Percentiles rank a stretch among this genome's conserved stretches.
Conservation (phyloP, 192 early-diverging fungal species). For the Backusella circina region DNA sequence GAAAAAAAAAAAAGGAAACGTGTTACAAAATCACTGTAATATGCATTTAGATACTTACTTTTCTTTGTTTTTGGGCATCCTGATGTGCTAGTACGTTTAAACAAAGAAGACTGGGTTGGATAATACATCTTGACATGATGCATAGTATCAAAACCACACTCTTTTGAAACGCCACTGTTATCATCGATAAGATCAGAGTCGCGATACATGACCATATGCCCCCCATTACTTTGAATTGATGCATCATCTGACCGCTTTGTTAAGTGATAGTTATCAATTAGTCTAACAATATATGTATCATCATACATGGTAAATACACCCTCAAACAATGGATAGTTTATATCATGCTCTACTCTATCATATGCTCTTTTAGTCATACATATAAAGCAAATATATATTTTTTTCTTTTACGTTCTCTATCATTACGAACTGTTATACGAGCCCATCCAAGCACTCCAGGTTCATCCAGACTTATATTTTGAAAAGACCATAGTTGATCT, state of each 20-base stretch:
- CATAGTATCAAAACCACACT: constrained; percentile 17
- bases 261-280: constrained; percentile 45
- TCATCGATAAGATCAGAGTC: constrained; percentile 51
- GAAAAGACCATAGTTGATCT: constrained; percentile 15
- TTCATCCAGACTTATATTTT: constrained; percentile 34
- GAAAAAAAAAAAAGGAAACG: too few relatives aligned
- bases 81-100: background rate
- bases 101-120: background rate
- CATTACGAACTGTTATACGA: constrained; percentile 42
- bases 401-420: constrained; percentile 14
- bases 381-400: background rate
- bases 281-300: constrained; percentile 58
- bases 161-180: background rate
- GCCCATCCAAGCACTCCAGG: constrained; percentile 56
- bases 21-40: too few relatives aligned
- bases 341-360: constrained; percentile 4
- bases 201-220: constrained; percentile 56
- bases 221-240: constrained; percentile 22
- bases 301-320: constrained; percentile 52
- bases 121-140: background rate
- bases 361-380: background rate
- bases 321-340: constrained; percentile 45
- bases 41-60: too few relatives aligned
- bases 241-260: constrained; percentile 55
- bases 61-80: constrained; percentile 30